These are phyloP conservation scores for Porpolomopsis calyptriformis DNA, from an alignment of 768 basidiomycete genomes.

Conservation along the genomic window DNA sequence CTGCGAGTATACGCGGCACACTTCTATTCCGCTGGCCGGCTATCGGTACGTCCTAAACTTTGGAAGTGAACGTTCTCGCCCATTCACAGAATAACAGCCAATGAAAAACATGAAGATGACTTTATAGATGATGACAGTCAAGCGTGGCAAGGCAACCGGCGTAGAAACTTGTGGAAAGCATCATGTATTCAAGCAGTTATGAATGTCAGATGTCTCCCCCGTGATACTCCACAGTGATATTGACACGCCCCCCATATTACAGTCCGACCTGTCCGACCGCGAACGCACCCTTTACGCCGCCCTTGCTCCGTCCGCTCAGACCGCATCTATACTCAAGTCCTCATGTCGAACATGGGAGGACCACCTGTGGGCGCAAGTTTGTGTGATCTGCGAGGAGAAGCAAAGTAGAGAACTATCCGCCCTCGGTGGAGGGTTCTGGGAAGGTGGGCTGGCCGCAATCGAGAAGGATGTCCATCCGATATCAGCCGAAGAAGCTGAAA, in stretches of 20 bases:
- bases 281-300: constrained; percentile 88
- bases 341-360: constrained; percentile 91
- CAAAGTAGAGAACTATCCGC: constrained; percentile 57
- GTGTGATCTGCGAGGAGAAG: constrained; percentile 72
- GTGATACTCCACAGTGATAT: background rate
- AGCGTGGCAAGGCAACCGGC: constrained; percentile 63
- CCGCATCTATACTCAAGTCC: constrained; percentile 52
- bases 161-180: constrained; percentile 78
- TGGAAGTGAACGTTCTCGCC: too few species aligned
- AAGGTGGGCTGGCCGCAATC: constrained; percentile 42
- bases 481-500: constrained; percentile 29
- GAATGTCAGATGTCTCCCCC: constrained; percentile 38
- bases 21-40: constrained; percentile 66
- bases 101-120: constrained; percentile 36
- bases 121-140: constrained; percentile 39
- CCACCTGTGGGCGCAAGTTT: constrained; percentile 85
- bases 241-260: constrained; percentile 10
- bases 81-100: constrained; percentile 16
- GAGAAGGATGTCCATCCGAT: constrained; percentile 26
- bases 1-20: constrained; percentile 80
- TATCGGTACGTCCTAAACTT: constrained; percentile 38
- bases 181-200: constrained; percentile 71
- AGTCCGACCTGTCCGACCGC: constrained; percentile 49
- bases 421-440: constrained; percentile 77
- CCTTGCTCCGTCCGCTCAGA: constrained; percentile 62